Conservation (phyloP, 2,329 filamentous ascomycete species). For the Exophiala dermatitidis region DNA sequence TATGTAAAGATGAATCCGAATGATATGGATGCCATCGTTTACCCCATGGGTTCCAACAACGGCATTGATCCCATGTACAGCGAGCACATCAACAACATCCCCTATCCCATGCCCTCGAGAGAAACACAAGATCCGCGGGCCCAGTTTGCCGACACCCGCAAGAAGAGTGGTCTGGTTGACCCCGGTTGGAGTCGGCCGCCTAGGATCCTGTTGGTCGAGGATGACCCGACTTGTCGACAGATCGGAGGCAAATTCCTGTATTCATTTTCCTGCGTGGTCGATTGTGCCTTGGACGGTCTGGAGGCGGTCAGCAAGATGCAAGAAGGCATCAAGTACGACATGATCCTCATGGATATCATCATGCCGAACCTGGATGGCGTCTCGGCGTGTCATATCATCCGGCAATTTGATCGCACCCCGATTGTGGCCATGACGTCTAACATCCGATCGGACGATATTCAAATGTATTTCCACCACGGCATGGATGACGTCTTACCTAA, state of each 20-base stretch:
- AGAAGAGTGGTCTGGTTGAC: constrained; percentile 55
- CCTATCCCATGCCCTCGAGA: constrained; percentile 61
- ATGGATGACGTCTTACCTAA: constrained; percentile 98
- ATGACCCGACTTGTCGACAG: constrained; percentile 59
- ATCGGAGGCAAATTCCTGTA: constrained; percentile 62
- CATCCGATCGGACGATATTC: constrained; percentile 91
- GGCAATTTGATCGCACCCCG: constrained; percentile 74
- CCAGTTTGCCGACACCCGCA: constrained; percentile 46
- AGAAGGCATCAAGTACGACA: constrained; percentile 55
- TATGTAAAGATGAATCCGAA: constrained; percentile 43
- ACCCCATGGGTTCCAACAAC: constrained; percentile 82
- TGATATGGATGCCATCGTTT: constrained; percentile 67
- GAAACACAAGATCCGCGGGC: constrained; percentile 37
- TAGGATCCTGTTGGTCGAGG: constrained; percentile 84
- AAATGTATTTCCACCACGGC: constrained; percentile 93
- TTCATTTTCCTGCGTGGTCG: constrained; percentile 57
- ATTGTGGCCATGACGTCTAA: constrained; percentile 99
- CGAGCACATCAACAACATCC: constrained; percentile 90
- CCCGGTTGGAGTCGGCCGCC: constrained; percentile 63
- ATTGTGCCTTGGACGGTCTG: constrained; percentile 70
- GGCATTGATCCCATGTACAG: constrained; percentile 93
- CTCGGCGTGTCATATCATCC: constrained; percentile 86
- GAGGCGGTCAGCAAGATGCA: constrained; percentile 86
- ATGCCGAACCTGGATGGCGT: constrained; percentile 96
- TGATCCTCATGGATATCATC: constrained; percentile 88